Evolutionary conservation across 116 monocot genomes (phyloP), one percentile per base, ranked within the genome.

Genomic region (Iris pallida): DNA sequence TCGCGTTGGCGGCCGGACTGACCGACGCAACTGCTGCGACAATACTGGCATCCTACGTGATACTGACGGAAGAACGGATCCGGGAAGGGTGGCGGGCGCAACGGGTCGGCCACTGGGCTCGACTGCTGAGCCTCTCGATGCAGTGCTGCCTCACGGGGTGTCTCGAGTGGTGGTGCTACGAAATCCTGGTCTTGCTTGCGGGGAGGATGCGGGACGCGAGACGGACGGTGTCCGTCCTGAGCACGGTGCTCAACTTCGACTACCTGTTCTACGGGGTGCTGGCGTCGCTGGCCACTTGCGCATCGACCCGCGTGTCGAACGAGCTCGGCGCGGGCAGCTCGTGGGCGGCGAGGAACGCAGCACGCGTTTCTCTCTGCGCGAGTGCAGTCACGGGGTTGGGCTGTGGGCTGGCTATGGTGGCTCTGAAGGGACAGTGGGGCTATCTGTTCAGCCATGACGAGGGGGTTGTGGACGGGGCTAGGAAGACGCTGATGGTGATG

Each of bases 131-230:
- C 19, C 83, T 92, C 2, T 69, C 86, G 7, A 81, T 71, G 13
- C 89, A 83, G 4, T 88, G 89, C 77, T 92, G 92, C 76, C 61
- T 92, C 16, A 83, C 76, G 15, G 79, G 85, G 0, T 93, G 89
- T 69, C 78, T 89, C 19, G 89, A 93, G 64, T 93, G 88, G 94
- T 94, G 94, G 88, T 90, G 85, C 73, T 94, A 85, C 64, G 90
- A 94, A 80, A 94, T 90, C 4, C 55, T 90, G 20, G 53, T 85
- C 16, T 64, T 94, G 62, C 79, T 90, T 14, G 66, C 87, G 0
- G 88, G 94, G 14, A 65, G 83, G 20, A 81, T 94, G 11, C 77
- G 76, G 2, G 70, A 85, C 63, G 78, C 90, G 8, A 70, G 30
- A 18, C 65, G 56, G 13, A 58, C 5, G 40, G 85, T 90, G 71